Conservation (phyloP, 768 basidiomycete genomes). For the Leccinellum rugosiceps region DNA sequence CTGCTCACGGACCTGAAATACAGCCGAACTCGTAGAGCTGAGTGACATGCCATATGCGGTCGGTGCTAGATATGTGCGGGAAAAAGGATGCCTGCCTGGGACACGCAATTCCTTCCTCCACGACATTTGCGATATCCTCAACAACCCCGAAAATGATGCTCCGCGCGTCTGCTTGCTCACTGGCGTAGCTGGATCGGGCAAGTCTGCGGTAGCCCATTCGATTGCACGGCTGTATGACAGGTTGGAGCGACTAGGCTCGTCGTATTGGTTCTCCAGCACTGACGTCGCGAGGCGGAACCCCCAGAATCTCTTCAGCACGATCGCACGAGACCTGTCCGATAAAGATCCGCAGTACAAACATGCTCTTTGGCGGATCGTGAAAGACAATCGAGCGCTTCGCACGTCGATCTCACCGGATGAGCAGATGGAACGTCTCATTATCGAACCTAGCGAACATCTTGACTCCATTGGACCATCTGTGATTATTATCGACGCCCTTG, state of each 20-base stretch:
- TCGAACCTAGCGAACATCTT: no score
- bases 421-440: no score
- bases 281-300: not conserved
- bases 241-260: not conserved
- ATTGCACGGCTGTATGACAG: not conserved
- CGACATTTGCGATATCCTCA: not conserved
- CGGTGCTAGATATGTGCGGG: not conserved
- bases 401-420: not conserved
- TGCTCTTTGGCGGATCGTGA: not conserved
- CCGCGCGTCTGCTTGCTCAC: not conserved
- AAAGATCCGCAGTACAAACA: not conserved
- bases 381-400: not conserved
- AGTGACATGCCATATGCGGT: not conserved
- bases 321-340: not conserved
- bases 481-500: no score
- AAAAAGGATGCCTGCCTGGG: not conserved
- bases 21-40: not conserved
- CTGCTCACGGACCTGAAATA: not conserved
- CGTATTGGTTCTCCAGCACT: not conserved
- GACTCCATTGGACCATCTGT: no score
- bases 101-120: not conserved
- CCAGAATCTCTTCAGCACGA: not conserved
- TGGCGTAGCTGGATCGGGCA: not conserved
- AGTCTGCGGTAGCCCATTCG: not conserved
- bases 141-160: not conserved